A percentile compares a stretch with the other conserved stretches of the same genome.
Evolutionary conservation across 169 alveolate genomes (phyloP).

Genomic region (Blepharisma undulans): DNA sequence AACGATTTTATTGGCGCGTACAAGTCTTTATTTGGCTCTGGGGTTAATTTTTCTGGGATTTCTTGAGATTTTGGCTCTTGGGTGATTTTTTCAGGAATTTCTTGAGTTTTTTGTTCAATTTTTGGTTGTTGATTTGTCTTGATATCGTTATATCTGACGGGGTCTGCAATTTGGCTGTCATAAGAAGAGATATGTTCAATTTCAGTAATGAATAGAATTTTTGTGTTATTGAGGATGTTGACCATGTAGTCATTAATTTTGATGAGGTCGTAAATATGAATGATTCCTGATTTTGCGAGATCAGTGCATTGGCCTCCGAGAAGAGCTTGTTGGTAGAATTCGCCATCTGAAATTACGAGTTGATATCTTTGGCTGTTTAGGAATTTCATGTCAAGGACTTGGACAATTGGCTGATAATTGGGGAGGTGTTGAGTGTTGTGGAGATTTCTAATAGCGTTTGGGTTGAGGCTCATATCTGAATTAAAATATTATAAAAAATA

Average conservation of each 20-base stretch:
- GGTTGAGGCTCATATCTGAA: not conserved
- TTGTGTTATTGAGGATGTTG: not conserved
- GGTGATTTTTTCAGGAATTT: not conserved
- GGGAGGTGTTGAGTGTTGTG: not conserved
- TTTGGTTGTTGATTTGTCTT: not conserved
- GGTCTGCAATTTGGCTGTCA: not conserved
- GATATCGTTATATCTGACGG: not conserved
- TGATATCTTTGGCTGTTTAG: not conserved
- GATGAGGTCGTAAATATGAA: conserved; percentile 2
- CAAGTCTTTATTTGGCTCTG: not conserved
- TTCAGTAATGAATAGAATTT: not conserved
- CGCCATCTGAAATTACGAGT: conserved; percentile 16
- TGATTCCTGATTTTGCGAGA: not conserved
- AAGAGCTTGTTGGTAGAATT: not conserved
- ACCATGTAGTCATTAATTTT: not conserved
- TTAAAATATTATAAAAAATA: too few relatives aligned
- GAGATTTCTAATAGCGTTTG: not conserved
- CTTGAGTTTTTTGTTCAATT: not conserved
- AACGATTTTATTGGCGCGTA: conserved; percentile 64
- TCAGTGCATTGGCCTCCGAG: not conserved
- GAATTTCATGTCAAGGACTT: conserved; percentile 22
- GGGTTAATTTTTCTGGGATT: not conserved
- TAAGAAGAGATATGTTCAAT: not conserved
- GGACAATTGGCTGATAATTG: not conserved
- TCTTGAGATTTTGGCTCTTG: not conserved